Percentiles rank a stretch among this genome's conserved stretches.
Conservation (phyloP, 2,329 filamentous ascomycete species). For the Exophiala phaeomuriformis region DNA sequence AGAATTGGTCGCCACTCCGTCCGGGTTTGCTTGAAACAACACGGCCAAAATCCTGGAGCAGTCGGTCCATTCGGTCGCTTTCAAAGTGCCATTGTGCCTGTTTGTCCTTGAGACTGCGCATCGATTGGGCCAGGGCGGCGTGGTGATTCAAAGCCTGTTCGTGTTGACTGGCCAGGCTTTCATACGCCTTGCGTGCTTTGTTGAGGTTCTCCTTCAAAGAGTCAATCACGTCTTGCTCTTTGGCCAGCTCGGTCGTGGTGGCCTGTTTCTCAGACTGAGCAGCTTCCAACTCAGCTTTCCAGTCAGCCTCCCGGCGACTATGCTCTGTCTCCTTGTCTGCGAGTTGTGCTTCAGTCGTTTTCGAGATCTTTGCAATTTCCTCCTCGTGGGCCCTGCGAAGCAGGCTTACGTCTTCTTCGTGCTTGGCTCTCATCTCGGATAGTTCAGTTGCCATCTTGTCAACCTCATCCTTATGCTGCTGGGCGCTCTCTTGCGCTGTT, state of each 20-base stretch:
- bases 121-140: conserved; percentile 11
- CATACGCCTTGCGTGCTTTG: conserved; percentile 16
- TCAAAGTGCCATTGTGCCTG: conserved; percentile 47
- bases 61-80: conserved; percentile 44
- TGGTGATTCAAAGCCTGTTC: conserved; percentile 21
- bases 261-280: conserved; percentile 24
- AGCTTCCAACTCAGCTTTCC: conserved; percentile 18
- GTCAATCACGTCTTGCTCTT: conserved; percentile 12
- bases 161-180: conserved; percentile 14
- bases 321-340: conserved; percentile 34
- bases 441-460: conserved; percentile 7
- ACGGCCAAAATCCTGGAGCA: conserved; percentile 44
- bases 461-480: conserved; percentile 13
- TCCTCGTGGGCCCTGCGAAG: conserved; percentile 9
- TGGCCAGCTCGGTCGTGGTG: conserved; percentile 23
- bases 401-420: conserved; percentile 11
- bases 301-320: conserved; percentile 29
- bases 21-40: conserved; percentile 39
- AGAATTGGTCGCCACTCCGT: conserved; percentile 44
- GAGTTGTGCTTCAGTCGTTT: conserved; percentile 31
- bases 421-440: conserved; percentile 6
- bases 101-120: conserved; percentile 37
- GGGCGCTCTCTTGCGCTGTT: conserved; percentile 3
- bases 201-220: conserved; percentile 19
- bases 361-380: conserved; percentile 15